Conservation (phyloP, 768 basidiomycete species). For the Termitomyces sp. region DNA sequence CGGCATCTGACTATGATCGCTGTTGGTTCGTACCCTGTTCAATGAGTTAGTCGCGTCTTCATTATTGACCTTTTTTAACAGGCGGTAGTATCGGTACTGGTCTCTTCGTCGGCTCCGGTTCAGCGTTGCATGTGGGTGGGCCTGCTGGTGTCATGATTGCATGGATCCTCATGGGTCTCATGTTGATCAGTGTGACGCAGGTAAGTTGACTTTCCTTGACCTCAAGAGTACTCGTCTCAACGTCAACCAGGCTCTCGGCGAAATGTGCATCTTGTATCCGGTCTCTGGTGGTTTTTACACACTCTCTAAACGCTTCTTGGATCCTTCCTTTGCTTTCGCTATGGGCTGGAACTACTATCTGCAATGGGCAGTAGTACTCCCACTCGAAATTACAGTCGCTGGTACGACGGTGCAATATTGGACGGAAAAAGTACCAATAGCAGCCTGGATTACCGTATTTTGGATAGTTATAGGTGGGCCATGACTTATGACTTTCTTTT, state of each 20-base stretch:
- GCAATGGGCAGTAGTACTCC: conserved; percentile 40
- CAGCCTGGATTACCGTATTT: conserved; percentile 41
- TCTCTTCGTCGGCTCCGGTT: conserved; percentile 41
- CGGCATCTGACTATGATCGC: conserved; percentile 44
- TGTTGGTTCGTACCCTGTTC: conserved; percentile 27
- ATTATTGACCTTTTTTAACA: conserved; percentile 8
- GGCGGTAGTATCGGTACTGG: conserved; percentile 46
- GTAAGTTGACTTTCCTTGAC: conserved; percentile 14
- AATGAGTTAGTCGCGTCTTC: background rate
- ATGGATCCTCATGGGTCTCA: conserved; percentile 39
- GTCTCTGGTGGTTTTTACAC: conserved; percentile 47
- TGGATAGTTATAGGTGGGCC: conserved; percentile 31
- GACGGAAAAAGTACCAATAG: conserved; percentile 31
- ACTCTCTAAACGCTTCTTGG: conserved; percentile 37
- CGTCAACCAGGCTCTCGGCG: conserved; percentile 34
- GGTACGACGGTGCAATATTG: conserved; percentile 39
- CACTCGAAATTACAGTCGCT: conserved; percentile 40
- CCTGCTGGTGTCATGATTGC: conserved; percentile 38
- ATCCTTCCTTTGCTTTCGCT: conserved; percentile 41
- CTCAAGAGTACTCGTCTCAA: background rate
- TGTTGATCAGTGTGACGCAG: conserved; percentile 45
- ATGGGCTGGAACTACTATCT: conserved; percentile 48
- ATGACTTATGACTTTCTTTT: background rate
- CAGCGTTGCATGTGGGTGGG: conserved; percentile 31
- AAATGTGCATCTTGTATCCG: conserved; percentile 44